Conservation (phyloP, 164 flowering plant genomes). For the Malania oleifera region DNA sequence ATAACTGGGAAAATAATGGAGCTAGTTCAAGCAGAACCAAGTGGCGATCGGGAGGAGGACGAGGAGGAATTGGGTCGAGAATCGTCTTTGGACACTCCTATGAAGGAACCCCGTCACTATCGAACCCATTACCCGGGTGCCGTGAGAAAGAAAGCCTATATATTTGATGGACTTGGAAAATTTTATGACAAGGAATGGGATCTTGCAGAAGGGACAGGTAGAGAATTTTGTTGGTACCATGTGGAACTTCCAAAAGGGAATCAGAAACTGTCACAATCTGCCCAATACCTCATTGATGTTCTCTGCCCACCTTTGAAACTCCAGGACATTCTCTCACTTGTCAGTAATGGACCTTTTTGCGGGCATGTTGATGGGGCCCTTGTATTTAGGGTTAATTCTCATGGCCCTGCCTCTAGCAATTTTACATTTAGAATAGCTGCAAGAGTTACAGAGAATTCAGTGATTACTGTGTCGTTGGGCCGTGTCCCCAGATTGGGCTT, state of each 20-base stretch:
- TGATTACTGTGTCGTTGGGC: conserved; percentile 90
- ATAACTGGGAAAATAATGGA: conserved; percentile 24
- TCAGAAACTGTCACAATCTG: conserved; percentile 66
- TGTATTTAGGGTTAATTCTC: conserved; percentile 89
- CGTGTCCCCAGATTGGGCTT: conserved; percentile 95
- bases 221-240: conserved; percentile 96
- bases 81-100: conserved; percentile 18
- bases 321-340: conserved; percentile 88
- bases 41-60: conserved; percentile 18
- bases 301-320: conserved; percentile 97
- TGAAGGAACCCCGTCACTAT: conserved; percentile 18
- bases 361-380: conserved; percentile 95
- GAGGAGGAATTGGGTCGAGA: conserved; percentile 39
- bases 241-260: conserved; percentile 87
- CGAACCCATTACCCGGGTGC: conserved; percentile 48
- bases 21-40: conserved; percentile 24
- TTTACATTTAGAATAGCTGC: conserved; percentile 87
- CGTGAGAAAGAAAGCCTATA: conserved; percentile 77
- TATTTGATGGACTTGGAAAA: conserved; percentile 80
- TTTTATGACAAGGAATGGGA: conserved; percentile 87
- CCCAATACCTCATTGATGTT: conserved; percentile 79
- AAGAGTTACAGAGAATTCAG: conserved; percentile 77
- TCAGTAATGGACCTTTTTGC: conserved; percentile 96
- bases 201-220: conserved; percentile 67
- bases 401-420: conserved; percentile 77